These are phyloP conservation scores for Dichotomopilus funicola DNA, from an alignment of 2,329 filamentous ascomycete genomes.

Conservation along the genomic window DNA sequence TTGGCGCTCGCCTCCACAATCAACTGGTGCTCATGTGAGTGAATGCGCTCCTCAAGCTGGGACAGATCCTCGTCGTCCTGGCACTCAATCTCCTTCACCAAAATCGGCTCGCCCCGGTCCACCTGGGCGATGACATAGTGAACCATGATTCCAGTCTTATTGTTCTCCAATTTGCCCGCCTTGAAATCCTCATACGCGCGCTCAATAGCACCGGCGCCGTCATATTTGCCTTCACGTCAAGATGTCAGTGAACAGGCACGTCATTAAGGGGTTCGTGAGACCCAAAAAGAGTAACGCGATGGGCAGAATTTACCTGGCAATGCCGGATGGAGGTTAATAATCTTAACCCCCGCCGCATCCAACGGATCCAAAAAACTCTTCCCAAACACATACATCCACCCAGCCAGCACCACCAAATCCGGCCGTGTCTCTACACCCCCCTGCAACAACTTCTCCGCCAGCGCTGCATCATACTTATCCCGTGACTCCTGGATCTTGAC, in stretches of 20 bases:
- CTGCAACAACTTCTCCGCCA: slow-evolving; percentile 59
- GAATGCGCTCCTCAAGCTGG: slow-evolving; percentile 65
- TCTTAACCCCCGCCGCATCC: slow-evolving; percentile 51
- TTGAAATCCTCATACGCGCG: slow-evolving; percentile 69
- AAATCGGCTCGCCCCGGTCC: slow-evolving; percentile 69
- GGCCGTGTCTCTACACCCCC: slow-evolving; percentile 43
- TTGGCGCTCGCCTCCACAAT: slow-evolving; percentile 67
- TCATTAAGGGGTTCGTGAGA: no score
- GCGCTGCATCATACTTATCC: slow-evolving; percentile 64
- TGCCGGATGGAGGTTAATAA: slow-evolving; percentile 80
- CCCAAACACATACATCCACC: slow-evolving; percentile 82
- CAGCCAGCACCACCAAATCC: slow-evolving; percentile 72
- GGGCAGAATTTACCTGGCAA: slow-evolving; percentile 45
- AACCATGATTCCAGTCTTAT: slow-evolving; percentile 78
- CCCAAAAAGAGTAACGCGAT: background rate
- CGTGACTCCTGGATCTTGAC: slow-evolving; percentile 50
- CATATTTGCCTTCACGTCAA: slow-evolving; percentile 52
- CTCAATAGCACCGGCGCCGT: slow-evolving; percentile 71
- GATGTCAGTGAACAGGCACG: background rate
- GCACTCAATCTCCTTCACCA: slow-evolving; percentile 62
- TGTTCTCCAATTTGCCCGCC: slow-evolving; percentile 55
- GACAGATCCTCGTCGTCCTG: slow-evolving; percentile 57
- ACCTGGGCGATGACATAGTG: slow-evolving; percentile 79
- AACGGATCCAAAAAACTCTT: slow-evolving; percentile 64
- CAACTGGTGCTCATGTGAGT: slow-evolving; percentile 67